Evolutionary conservation across 2,329 filamentous ascomycete genomes (phyloP).

Genomic region (Penicillium sp.): DNA sequence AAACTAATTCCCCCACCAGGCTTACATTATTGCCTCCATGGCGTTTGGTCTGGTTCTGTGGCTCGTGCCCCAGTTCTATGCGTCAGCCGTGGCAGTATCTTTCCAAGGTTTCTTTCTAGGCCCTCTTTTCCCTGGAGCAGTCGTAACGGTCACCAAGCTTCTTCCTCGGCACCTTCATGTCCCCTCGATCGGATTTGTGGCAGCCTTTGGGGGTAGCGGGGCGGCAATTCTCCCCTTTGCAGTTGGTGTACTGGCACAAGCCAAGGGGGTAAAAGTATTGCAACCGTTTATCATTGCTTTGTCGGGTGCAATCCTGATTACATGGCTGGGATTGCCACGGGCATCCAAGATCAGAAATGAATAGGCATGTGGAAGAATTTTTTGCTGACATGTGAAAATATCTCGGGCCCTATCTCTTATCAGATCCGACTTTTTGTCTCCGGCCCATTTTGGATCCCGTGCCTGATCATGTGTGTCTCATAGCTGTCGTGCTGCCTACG

Average conservation of each 20-base stretch:
- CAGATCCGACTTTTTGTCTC: slow-evolving; percentile 20
- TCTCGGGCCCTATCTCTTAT: slow-evolving; percentile 18
- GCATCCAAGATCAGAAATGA: slow-evolving; percentile 19
- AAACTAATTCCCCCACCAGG: slow-evolving; percentile 14
- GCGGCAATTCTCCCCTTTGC: slow-evolving; percentile 50
- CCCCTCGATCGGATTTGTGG: slow-evolving; percentile 73
- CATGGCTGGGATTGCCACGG: slow-evolving; percentile 47
- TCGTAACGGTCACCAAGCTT: slow-evolving; percentile 70
- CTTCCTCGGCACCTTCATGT: slow-evolving; percentile 71
- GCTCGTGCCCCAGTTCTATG: slow-evolving; percentile 73
- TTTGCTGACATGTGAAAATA: slow-evolving; percentile 22
- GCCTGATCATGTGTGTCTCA: neutral
- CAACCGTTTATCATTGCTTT: slow-evolving; percentile 58
- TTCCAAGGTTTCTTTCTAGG: slow-evolving; percentile 77
- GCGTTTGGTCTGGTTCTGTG: slow-evolving; percentile 70
- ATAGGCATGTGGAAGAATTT: slow-evolving; percentile 4
- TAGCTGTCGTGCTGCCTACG: neutral
- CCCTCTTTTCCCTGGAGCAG: slow-evolving; percentile 70
- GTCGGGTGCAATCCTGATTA: slow-evolving; percentile 47
- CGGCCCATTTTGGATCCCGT: neutral
- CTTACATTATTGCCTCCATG: slow-evolving; percentile 63
- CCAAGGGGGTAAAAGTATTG: slow-evolving; percentile 56
- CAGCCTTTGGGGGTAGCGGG: slow-evolving; percentile 71
- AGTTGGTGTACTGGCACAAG: slow-evolving; percentile 50
- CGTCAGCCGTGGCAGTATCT: slow-evolving; percentile 66